Conservation (phyloP, 441 rosid species). For the Eutrema salsugineum region DNA sequence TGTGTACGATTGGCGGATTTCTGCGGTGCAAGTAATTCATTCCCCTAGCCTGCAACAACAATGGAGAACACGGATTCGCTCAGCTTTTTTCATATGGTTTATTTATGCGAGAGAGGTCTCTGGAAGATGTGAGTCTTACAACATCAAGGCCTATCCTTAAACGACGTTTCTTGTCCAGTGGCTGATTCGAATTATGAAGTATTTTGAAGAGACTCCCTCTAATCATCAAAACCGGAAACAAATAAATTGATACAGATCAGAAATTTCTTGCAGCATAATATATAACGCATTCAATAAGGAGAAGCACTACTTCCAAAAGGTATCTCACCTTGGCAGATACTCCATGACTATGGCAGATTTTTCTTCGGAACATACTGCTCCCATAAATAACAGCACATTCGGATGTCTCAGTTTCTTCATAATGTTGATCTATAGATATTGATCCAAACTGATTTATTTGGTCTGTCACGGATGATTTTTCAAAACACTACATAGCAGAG, state of each 20-base stretch:
- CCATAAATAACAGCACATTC: conserved; percentile 85
- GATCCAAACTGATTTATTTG: background rate
- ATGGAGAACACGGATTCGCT: background rate
- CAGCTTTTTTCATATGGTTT: background rate
- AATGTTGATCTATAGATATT: conserved; percentile 52
- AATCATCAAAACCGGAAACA: conserved; percentile 12
- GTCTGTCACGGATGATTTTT: background rate
- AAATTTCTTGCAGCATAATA: background rate
- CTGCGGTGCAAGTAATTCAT: conserved; percentile 89
- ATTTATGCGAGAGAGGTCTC: background rate
- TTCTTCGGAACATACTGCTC: conserved; percentile 77
- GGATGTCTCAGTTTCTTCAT: conserved; percentile 91
- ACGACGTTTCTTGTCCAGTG: conserved; percentile 66
- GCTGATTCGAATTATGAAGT: conserved; percentile 65
- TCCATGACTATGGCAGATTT: conserved; percentile 80
- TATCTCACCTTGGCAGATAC: conserved; percentile 66
- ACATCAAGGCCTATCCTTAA: conserved; percentile 83
- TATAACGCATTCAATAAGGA: background rate
- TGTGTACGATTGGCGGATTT: conserved; percentile 80
- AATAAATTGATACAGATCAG: background rate
- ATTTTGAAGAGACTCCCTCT: conserved; percentile 94
- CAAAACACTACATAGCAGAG: background rate
- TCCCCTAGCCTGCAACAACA: conserved; percentile 71
- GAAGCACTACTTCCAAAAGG: background rate
- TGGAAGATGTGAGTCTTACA: conserved; percentile 40